Conservation (phyloP, 306 rosid species). For the Dryas alaskensis region DNA sequence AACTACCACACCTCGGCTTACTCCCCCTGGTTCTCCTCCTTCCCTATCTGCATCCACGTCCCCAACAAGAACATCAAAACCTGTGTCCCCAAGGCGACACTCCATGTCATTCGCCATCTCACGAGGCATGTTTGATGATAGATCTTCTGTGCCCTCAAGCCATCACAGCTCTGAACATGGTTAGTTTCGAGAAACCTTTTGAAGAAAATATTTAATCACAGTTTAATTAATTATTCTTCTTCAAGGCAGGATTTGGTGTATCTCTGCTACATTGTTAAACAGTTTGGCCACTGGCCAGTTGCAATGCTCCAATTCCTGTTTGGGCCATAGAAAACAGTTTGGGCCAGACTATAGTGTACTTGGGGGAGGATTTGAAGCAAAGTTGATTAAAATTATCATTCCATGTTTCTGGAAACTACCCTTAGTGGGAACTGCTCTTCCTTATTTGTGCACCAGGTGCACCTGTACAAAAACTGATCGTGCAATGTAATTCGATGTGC, state of each 20-base stretch:
- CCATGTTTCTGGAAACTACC: background rate
- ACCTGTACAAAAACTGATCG: too few relatives aligned
- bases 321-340: too few relatives aligned
- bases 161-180: conserved; percentile 55
- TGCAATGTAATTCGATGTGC: background rate
- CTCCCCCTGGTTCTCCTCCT: conserved; percentile 83
- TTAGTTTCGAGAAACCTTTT: conserved; percentile 30
- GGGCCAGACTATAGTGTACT: background rate
- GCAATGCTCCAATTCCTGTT: too few relatives aligned
- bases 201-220: background rate
- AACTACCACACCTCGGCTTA: conserved; percentile 65
- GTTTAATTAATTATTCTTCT: background rate
- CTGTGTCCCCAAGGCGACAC: conserved; percentile 80
- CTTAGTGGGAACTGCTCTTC: too few relatives aligned
- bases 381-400: background rate
- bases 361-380: background rate
- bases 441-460: too few relatives aligned
- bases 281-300: background rate
- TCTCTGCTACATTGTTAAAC: background rate
- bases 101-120: conserved; percentile 65
- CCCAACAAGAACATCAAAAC: conserved; percentile 71
- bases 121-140: conserved; percentile 65
- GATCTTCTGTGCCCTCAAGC: conserved; percentile 41
- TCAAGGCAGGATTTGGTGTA: background rate
- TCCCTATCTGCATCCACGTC: conserved; percentile 63